Evolutionary conservation across 768 basidiomycete species (phyloP).

Genomic region (Amanita pseudoporphyria): DNA sequence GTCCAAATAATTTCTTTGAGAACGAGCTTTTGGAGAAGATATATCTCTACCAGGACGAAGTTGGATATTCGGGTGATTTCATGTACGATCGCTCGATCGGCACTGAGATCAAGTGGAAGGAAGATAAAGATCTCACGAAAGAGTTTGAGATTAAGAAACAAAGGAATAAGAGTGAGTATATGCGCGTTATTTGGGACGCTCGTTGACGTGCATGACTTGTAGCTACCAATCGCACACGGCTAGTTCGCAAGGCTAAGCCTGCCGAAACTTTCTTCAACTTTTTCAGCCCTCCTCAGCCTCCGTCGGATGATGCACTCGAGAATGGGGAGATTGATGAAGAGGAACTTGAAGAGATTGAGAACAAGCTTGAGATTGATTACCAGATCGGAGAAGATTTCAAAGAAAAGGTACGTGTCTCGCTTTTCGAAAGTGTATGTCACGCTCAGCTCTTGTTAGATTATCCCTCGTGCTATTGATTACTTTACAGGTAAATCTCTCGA

Average conservation of each 20-base stretch:
- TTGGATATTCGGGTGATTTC: constrained; percentile 95
- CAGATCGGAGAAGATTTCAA: constrained; percentile 98
- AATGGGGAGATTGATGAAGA: constrained; percentile 71
- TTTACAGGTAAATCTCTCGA: constrained; percentile 96
- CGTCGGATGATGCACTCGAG: constrained; percentile 58
- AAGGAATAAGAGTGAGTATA: constrained; percentile 83
- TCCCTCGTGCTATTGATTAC: constrained; percentile 93
- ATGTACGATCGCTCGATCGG: constrained; percentile 93
- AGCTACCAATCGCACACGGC: constrained; percentile 80
- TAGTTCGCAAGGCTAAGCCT: constrained; percentile 79
- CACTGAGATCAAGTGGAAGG: constrained; percentile 95
- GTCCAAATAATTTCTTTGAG: constrained; percentile 79
- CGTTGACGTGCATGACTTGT: not conserved
- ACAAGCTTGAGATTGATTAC: constrained; percentile 92
- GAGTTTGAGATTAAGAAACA: constrained; percentile 99
- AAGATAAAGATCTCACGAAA: constrained; percentile 95
- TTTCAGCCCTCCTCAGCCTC: constrained; percentile 76
- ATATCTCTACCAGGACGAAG: constrained; percentile 86
- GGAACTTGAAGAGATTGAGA: constrained; percentile 84
- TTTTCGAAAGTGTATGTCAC: not conserved
- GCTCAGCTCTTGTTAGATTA: constrained; percentile 42
- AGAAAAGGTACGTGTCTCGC: constrained; percentile 60
- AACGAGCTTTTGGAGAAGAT: constrained; percentile 84
- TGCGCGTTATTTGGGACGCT: constrained; percentile 6
- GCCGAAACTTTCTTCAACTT: constrained; percentile 99